These are phyloP conservation scores for Aristolochia californica DNA, from an alignment of 164 flowering plant genomes.

Conservation along the genomic window DNA sequence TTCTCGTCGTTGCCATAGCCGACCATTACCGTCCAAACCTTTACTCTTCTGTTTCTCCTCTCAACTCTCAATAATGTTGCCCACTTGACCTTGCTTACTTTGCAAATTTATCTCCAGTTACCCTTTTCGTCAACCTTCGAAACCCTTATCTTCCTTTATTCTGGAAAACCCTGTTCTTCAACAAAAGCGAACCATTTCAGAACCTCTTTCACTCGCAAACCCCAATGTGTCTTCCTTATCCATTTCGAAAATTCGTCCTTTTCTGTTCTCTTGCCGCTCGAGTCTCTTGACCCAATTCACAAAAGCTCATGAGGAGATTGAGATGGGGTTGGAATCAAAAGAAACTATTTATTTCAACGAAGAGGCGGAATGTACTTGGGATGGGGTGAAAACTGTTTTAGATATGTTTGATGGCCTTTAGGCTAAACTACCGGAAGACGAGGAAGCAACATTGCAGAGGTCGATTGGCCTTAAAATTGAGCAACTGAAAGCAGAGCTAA, in stretches of 20 bases:
- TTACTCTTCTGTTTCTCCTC: background rate
- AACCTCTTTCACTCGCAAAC: constrained; percentile 7
- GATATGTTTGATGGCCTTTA: constrained; percentile 50
- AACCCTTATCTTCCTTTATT: constrained; percentile 18
- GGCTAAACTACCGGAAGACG: constrained; percentile 42
- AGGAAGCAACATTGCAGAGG: constrained; percentile 48
- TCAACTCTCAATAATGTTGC: constrained; percentile 18
- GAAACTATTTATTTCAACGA: constrained; percentile 90
- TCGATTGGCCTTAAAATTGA: constrained; percentile 95
- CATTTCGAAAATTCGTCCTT: constrained; percentile 14
- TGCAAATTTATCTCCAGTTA: constrained; percentile 12
- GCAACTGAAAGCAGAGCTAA: constrained; percentile 87
- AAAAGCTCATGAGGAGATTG: constrained; percentile 97
- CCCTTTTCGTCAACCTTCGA: constrained; percentile 20
- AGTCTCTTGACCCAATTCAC: constrained; percentile 14
- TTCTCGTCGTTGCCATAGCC: no score
- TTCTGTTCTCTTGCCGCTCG: constrained; percentile 4
- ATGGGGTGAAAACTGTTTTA: constrained; percentile 57
- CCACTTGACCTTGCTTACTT: constrained; percentile 12
- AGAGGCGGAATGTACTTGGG: constrained; percentile 72
- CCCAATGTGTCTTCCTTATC: constrained; percentile 2
- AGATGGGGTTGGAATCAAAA: no score
- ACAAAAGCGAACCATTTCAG: constrained; percentile 2
- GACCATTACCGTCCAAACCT: no score
- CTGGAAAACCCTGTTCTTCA: constrained; percentile 9